These are phyloP conservation scores for Fusarium zealandicum DNA, from an alignment of 2,329 filamentous ascomycete genomes.

Conservation along the genomic window DNA sequence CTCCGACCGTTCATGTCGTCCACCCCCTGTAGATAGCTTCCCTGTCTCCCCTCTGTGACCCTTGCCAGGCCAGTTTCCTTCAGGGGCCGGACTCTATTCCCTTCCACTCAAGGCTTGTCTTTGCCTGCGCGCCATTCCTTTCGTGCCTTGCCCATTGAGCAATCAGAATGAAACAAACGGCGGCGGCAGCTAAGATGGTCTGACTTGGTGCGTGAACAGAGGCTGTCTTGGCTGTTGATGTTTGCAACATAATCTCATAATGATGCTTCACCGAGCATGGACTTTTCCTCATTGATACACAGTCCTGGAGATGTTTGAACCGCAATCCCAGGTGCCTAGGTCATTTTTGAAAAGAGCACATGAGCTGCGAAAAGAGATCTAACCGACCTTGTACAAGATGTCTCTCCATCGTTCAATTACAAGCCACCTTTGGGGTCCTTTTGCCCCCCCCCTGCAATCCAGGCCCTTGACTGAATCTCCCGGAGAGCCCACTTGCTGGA, in stretches of 20 bases:
- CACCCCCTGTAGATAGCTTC: constrained; percentile 14
- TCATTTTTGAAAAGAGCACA: neutral
- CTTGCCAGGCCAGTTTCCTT: constrained; percentile 20
- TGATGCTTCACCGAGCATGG: too few relatives aligned
- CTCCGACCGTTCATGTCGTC: neutral
- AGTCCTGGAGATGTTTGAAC: too few relatives aligned
- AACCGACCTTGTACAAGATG: constrained; percentile 28
- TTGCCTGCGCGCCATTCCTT: constrained; percentile 33
- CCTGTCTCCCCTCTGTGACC: constrained; percentile 6
- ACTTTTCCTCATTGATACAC: too few relatives aligned
- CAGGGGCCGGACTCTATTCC: constrained; percentile 20
- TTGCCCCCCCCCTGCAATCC: constrained; percentile 14
- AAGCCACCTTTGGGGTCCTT: constrained; percentile 25
- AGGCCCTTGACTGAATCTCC: constrained; percentile 23
- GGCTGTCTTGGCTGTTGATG: neutral
- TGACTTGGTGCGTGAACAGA: constrained; percentile 4
- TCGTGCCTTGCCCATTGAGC: constrained; percentile 29
- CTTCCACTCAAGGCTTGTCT: constrained; percentile 23
- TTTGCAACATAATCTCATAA: neutral
- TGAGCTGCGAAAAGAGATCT: constrained; percentile 18
- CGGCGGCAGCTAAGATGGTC: constrained; percentile 29
- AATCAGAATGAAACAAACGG: constrained; percentile 38
- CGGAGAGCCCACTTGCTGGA: constrained; percentile 27
- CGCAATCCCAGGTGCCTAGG: too few relatives aligned
- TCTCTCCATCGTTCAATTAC: constrained; percentile 33